Percentiles rank a stretch among this genome's conserved stretches.
These are phyloP conservation scores for Lactifluus piperatus DNA, from an alignment of 768 basidiomycete species.

Conservation along the genomic window DNA sequence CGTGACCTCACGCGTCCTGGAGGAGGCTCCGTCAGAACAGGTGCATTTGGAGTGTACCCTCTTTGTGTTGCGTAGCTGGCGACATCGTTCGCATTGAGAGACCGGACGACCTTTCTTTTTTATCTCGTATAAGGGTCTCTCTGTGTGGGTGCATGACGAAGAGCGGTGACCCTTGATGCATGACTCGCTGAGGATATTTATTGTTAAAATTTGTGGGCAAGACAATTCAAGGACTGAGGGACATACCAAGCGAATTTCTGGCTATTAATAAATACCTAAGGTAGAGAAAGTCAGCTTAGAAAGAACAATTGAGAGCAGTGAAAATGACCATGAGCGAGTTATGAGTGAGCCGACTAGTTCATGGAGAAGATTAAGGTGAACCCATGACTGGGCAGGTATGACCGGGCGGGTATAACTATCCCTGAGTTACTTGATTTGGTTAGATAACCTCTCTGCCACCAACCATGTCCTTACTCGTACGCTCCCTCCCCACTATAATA, in stretches of 20 bases:
- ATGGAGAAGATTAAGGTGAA: not conserved
- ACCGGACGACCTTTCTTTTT: conserved; percentile 22
- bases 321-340: conserved; percentile 8
- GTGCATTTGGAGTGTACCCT: conserved; percentile 21
- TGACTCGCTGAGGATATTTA: conserved; percentile 11
- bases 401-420: not conserved
- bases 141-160: conserved; percentile 20
- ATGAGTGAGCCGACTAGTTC: not conserved
- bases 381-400: not conserved
- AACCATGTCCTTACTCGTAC: not conserved
- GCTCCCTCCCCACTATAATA: conserved; percentile 4
- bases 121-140: conserved; percentile 20
- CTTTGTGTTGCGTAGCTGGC: conserved; percentile 18
- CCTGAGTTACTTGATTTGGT: not conserved
- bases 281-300: not conserved
- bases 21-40: conserved; percentile 11
- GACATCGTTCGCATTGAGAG: conserved; percentile 21
- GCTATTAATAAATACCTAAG: conserved; percentile 20
- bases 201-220: not conserved
- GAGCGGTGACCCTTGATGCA: conserved; percentile 23
- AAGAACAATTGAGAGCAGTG: not conserved
- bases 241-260: conserved; percentile 20
- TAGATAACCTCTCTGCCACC: not conserved
- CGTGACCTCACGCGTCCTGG: conserved; percentile 4
- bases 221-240: not conserved